phyloP scores from a whole-genome alignment of 805 yeast genomes.

The Candida insectalens region DNA sequence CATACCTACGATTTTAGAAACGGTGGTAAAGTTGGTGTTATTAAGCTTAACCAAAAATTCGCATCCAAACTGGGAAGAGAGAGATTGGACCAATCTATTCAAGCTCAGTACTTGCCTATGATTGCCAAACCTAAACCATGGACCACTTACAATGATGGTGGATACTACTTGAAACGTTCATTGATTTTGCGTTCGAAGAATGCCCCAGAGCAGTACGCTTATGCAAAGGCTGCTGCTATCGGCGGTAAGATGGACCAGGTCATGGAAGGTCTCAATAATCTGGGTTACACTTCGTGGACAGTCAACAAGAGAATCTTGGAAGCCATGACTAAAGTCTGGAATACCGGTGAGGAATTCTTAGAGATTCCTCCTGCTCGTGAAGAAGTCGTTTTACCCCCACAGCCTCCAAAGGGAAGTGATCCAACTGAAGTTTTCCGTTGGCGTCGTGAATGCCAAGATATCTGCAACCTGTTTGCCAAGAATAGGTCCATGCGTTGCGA shows the following conservation, averaged over 20 bases:
- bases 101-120: slow-evolving; percentile 90
- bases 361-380: slow-evolving; percentile 55
- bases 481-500: slow-evolving; percentile 88
- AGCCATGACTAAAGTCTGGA: slow-evolving; percentile 75
- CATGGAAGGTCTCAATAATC: slow-evolving; percentile 71
- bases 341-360: slow-evolving; percentile 64
- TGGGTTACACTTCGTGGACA: slow-evolving; percentile 90
- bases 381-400: slow-evolving; percentile 37
- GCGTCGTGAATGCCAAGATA: slow-evolving; percentile 47
- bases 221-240: slow-evolving; percentile 75
- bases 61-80: slow-evolving; percentile 60
- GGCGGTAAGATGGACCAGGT: slow-evolving; percentile 56
- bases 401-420: slow-evolving; percentile 57
- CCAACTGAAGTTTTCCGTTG: slow-evolving; percentile 65
- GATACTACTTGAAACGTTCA: slow-evolving; percentile 59
- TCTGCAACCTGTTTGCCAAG: slow-evolving; percentile 52
- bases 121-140: slow-evolving; percentile 83
- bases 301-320: slow-evolving; percentile 65
- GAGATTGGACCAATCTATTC: slow-evolving; percentile 47
- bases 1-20: slow-evolving; percentile 77
- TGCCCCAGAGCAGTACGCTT: slow-evolving; percentile 84
- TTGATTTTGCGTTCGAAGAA: slow-evolving; percentile 68
- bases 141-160: slow-evolving; percentile 77
- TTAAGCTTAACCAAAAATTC: slow-evolving; percentile 64
- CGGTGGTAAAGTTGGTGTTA: slow-evolving; percentile 75